Evolutionary conservation across 208 protist species (phyloP), one percentile per base, ranked within the genome.

Genomic region (Novymonas esmeraldas): DNA sequence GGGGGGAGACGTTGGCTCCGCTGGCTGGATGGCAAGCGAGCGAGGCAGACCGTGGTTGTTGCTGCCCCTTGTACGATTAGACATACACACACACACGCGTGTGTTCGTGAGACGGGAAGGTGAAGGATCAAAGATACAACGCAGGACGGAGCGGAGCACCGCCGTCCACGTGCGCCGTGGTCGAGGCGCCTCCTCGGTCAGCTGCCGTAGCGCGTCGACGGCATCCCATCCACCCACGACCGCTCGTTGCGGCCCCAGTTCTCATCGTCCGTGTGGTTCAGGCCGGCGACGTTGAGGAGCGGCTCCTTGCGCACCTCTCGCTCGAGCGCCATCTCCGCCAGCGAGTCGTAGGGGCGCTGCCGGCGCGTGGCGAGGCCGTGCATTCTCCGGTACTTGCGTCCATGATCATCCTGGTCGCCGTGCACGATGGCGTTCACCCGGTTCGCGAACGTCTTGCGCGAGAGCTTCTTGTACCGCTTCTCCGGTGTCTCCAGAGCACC

Each of bases 371-470:
- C 55, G 3, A 77, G 63, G 11, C 48, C 29, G 48, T 83, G 52
- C 71, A 96, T 81, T 41, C 76, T 83, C 6, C 84, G 71, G 71
- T 90, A 92, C 45, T 86, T 87, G 4, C 87, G 78, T 10, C 92
- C 92, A 63, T 92, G 81, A 51, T 91, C 87, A 63, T 97, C 87
- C 57, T 95, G 92, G 48, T 94, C 89, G 24, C 92, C 92, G 52
- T 94, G 87, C 14, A 90, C 79, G 56, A 97, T 78, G 24, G 89
- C 92, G 52, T 93, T 95, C 36, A 94, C 89, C 28, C 92, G 84
- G 61, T 97, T 92, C 1, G 89, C 89, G 63, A 92, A 97, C 5
- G 70, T 69, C 55, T 95, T 92, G 13, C 87, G 77, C 0, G 92
- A 97, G 16, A 97, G 64, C 31, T 81, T 74, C 71, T 88, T 92